phyloP scores from a whole-genome alignment of 345 rosid genomes.

The Salix dunnii region DNA sequence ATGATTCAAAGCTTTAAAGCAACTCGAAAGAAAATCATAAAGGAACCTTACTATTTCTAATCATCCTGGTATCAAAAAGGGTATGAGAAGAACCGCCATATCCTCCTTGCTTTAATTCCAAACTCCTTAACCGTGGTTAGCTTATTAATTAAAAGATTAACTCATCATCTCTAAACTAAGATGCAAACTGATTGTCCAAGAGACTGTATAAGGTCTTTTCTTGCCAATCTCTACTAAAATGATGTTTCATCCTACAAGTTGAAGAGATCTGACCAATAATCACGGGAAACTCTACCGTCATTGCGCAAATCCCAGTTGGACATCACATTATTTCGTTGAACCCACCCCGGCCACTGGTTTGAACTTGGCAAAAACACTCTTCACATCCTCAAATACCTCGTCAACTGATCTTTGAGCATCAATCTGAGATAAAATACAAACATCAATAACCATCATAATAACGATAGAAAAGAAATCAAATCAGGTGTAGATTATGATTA shows the following conservation, averaged over 20 bases:
- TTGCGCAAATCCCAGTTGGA: not conserved
- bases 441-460: not conserved
- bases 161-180: not conserved
- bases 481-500: not conserved
- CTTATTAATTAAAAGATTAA: not conserved
- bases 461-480: not conserved
- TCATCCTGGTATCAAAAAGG: not conserved
- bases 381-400: constrained; percentile 65
- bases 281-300: not conserved
- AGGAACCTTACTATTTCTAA: not conserved
- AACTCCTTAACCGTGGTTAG: not conserved
- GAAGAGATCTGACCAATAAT: not conserved
- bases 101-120: not conserved
- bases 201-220: not conserved
- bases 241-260: not conserved
- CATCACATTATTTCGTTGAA: not conserved
- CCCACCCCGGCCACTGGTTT: not conserved
- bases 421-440: constrained; percentile 34
- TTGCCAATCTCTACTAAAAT: not conserved
- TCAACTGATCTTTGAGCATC: constrained; percentile 63
- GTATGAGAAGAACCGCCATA: not conserved
- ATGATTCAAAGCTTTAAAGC: not conserved
- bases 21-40: not conserved
- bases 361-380: constrained; percentile 34
- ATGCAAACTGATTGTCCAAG: not conserved